Evolutionary conservation across 2,329 filamentous ascomycete genomes (phyloP).

Genomic region (Aspergillus calidoustus): DNA sequence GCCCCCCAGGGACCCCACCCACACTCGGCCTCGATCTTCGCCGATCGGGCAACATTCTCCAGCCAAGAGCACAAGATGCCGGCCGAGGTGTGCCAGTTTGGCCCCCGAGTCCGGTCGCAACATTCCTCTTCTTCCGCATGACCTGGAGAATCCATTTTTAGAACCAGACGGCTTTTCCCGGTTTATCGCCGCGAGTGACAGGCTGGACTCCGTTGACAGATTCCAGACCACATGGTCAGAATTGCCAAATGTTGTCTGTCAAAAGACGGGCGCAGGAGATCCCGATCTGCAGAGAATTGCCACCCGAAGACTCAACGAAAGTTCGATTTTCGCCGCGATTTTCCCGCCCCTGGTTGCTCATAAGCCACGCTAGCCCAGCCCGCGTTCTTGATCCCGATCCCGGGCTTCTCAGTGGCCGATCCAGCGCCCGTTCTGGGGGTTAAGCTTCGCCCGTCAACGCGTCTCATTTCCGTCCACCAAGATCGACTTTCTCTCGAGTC

Average conservation of each 20-base stretch:
- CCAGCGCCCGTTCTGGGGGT: neutral
- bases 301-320: neutral
- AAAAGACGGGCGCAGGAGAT: neutral
- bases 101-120: neutral
- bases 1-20: neutral
- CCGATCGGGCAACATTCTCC: constrained; percentile 1
- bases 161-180: neutral
- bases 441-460: neutral
- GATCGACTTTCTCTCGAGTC: neutral
- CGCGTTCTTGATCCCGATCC: neutral
- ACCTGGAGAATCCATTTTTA: neutral
- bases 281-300: neutral
- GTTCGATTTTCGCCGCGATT: constrained; percentile 9
- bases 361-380: neutral
- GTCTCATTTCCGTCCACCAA: neutral
- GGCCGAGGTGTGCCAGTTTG: neutral
- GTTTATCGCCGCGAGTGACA: neutral
- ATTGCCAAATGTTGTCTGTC: neutral
- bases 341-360: constrained; percentile 3
- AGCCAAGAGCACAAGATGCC: neutral
- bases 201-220: neutral
- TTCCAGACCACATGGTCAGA: neutral
- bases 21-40: neutral
- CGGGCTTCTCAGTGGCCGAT: neutral
- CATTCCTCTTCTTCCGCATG: neutral